Conservation (phyloP, 495 filamentous ascomycete genomes). For the Penicillium chermesinum region DNA sequence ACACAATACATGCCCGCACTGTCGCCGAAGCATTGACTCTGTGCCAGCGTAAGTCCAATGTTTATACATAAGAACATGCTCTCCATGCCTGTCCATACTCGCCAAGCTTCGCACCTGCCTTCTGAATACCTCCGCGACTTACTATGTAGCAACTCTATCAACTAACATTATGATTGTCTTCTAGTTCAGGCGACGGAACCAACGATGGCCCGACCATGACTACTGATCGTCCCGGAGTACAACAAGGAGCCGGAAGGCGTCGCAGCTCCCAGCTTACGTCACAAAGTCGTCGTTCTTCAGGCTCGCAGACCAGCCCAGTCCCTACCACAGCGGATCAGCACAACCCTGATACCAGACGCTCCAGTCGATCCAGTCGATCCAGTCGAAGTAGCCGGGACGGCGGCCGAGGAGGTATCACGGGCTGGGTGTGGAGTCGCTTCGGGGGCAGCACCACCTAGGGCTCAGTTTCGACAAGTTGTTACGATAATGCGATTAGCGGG, state of each 20-base stretch:
- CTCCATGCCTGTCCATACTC: neutral
- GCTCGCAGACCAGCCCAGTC: slow-evolving; percentile 7
- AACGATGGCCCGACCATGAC: slow-evolving; percentile 29
- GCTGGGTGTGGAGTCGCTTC: slow-evolving; percentile 39
- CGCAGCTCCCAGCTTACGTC: slow-evolving; percentile 17
- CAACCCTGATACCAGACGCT: slow-evolving; percentile 3
- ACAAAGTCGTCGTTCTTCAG: slow-evolving; percentile 19
- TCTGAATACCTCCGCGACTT: too few species aligned
- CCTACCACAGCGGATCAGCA: slow-evolving; percentile 8
- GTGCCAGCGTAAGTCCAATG: slow-evolving; percentile 21
- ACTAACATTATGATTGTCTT: neutral
- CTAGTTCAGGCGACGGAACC: slow-evolving; percentile 20
- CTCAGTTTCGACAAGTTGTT: neutral
- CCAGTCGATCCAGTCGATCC: slow-evolving; percentile 11
- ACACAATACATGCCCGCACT: slow-evolving; percentile 89
- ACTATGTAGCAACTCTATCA: neutral
- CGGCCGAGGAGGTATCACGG: slow-evolving; percentile 25
- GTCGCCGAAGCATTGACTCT: slow-evolving; percentile 65
- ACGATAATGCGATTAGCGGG: neutral
- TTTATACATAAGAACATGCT: neutral
- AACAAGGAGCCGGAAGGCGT: slow-evolving; percentile 10
- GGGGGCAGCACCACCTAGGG: slow-evolving; percentile 18
- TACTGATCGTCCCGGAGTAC: slow-evolving; percentile 22
- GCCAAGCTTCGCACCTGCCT: too few species aligned
- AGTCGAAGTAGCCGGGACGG: slow-evolving; percentile 23